phyloP scores from a whole-genome alignment of 208 protist species.

The Trypanosoma cruzi region DNA sequence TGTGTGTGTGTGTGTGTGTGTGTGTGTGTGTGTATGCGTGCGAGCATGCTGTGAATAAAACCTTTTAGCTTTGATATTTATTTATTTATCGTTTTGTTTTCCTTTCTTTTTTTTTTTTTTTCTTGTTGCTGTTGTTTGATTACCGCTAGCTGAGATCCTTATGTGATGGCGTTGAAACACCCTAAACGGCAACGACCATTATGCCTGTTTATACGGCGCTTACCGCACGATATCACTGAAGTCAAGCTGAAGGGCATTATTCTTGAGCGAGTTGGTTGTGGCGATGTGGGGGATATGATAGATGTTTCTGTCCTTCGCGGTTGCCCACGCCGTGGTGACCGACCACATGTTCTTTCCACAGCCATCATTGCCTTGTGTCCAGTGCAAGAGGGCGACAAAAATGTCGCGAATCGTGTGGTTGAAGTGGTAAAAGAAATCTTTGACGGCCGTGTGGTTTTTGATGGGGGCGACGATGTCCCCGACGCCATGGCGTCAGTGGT shows the following conservation, averaged over 20 bases:
- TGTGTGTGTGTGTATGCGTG: conserved; percentile 7
- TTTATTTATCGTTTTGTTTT: background rate
- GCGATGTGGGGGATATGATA: background rate
- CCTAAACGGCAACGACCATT: background rate
- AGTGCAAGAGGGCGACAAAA: background rate
- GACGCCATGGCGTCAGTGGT: background rate
- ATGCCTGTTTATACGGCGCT: conserved; percentile 18
- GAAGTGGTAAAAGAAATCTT: conserved; percentile 2
- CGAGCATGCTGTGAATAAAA: background rate
- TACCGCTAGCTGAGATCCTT: background rate
- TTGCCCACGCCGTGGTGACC: background rate
- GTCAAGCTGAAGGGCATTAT: conserved; percentile 3
- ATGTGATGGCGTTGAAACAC: background rate
- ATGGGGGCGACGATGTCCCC: background rate
- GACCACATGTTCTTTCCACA: conserved; percentile 8
- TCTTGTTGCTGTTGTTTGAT: background rate
- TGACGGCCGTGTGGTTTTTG: conserved; percentile 13
- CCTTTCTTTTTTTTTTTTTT: conserved; percentile 5
- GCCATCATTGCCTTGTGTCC: conserved; percentile 1
- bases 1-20: conserved; percentile 1
- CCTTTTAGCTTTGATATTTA: background rate
- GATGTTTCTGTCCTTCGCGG: conserved; percentile 13
- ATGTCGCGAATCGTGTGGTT: background rate
- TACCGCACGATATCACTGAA: conserved; percentile 20
- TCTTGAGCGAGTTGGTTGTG: background rate